phyloP scores from a whole-genome alignment of 2,329 filamentous ascomycete species.

The Talaromyces albobiverticillius region DNA sequence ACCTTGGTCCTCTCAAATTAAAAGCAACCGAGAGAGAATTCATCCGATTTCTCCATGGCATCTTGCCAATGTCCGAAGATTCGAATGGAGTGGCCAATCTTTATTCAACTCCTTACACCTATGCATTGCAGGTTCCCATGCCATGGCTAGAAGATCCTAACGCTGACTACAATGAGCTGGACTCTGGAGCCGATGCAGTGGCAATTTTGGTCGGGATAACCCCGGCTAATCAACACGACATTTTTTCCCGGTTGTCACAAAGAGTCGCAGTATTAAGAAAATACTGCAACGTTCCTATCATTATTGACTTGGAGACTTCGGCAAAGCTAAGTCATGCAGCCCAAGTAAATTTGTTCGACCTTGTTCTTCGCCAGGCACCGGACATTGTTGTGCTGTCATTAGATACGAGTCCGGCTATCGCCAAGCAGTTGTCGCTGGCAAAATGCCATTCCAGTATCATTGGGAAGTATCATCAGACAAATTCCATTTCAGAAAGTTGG shows the following conservation, averaged over 20 bases:
- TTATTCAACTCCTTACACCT: constrained; percentile 63
- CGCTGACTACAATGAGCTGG: constrained; percentile 62
- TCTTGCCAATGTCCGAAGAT: constrained; percentile 60
- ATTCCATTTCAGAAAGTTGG: constrained; percentile 7
- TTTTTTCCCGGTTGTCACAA: constrained; percentile 6
- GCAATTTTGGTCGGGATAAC: constrained; percentile 52
- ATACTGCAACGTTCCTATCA: constrained; percentile 10
- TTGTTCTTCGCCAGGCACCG: constrained; percentile 9
- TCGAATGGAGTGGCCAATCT: constrained; percentile 44
- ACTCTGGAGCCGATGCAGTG: constrained; percentile 66
- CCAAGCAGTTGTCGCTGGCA: constrained; percentile 2
- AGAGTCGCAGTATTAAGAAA: constrained; percentile 9
- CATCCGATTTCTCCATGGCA: constrained; percentile 55
- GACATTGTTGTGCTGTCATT: constrained; percentile 10
- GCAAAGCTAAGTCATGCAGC: background rate
- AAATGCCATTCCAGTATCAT: constrained; percentile 7
- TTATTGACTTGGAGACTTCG: constrained; percentile 5
- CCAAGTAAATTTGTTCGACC: constrained; percentile 7
- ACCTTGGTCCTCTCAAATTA: constrained; percentile 54
- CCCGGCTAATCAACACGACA: background rate
- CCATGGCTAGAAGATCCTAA: constrained; percentile 54
- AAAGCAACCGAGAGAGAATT: constrained; percentile 69
- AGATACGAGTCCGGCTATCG: background rate
- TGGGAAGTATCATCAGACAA: constrained; percentile 4
- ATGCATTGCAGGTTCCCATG: constrained; percentile 62